Conservation (phyloP, 116 monocot species). For the Cymodocea nodosa region DNA sequence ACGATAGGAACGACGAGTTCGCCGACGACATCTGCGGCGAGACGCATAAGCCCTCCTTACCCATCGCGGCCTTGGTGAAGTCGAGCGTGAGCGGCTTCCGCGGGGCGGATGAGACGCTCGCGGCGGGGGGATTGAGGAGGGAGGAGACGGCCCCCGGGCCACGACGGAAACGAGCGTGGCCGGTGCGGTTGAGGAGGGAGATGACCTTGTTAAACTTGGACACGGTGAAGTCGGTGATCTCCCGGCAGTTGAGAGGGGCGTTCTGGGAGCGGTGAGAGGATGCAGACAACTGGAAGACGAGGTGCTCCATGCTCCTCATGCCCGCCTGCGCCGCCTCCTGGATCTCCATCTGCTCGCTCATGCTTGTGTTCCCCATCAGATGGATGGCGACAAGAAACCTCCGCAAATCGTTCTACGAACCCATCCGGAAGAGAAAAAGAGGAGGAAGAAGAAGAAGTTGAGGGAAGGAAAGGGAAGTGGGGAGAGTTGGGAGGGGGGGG, state of each 20-base stretch:
- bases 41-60: constrained; percentile 18
- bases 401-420: neutral
- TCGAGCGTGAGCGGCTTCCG: constrained; percentile 43
- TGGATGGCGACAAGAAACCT: constrained; percentile 16
- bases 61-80: constrained; percentile 36
- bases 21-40: constrained; percentile 33
- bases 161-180: constrained; percentile 85
- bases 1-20: constrained; percentile 63
- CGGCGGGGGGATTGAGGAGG: neutral
- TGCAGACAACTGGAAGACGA: constrained; percentile 39
- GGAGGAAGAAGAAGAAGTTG: neutral
- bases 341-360: constrained; percentile 49
- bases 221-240: constrained; percentile 56
- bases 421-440: neutral
- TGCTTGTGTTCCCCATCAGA: constrained; percentile 31
- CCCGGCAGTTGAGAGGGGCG: constrained; percentile 28
- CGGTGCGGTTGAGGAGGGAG: constrained; percentile 55
- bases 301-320: constrained; percentile 53
- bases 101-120: neutral
- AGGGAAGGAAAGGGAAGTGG: too few species aligned
- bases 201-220: constrained; percentile 62
- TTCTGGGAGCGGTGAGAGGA: constrained; percentile 1
- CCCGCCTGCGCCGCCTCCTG: constrained; percentile 69
- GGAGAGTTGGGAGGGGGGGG: too few species aligned
- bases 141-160: constrained; percentile 16